phyloP scores from a whole-genome alignment of 805 yeast species.

The Kodamaea kaohsiungensis region DNA sequence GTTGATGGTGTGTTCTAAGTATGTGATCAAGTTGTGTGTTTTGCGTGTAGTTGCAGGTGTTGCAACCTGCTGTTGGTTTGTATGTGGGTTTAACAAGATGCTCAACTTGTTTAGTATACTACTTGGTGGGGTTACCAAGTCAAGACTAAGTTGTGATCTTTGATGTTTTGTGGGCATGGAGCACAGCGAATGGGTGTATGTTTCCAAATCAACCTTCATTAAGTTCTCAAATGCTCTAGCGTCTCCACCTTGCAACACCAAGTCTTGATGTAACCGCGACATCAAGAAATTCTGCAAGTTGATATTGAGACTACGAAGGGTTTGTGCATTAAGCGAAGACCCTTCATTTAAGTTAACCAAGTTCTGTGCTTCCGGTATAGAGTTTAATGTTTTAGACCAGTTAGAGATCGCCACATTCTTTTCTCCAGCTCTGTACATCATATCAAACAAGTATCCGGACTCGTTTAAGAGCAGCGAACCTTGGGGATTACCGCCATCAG shows the following conservation, averaged over 20 bases:
- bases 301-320: slow-evolving; percentile 47
- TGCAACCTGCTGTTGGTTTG: slow-evolving; percentile 13
- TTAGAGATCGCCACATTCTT: slow-evolving; percentile 74
- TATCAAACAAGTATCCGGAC: slow-evolving; percentile 85
- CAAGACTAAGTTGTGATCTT: slow-evolving; percentile 42
- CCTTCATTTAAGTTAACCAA: slow-evolving; percentile 54
- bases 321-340: slow-evolving; percentile 42
- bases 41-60: slow-evolving; percentile 17
- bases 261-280: slow-evolving; percentile 53
- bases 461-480: slow-evolving; percentile 69
- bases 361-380: slow-evolving; percentile 51
- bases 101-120: slow-evolving; percentile 25
- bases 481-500: slow-evolving; percentile 27
- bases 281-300: slow-evolving; percentile 62
- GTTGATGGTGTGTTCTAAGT: slow-evolving; percentile 62
- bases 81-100: slow-evolving; percentile 15
- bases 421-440: slow-evolving; percentile 82
- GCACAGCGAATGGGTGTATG: slow-evolving; percentile 35
- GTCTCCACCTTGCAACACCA: slow-evolving; percentile 26
- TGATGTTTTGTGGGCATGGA: slow-evolving; percentile 33
- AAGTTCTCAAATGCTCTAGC: slow-evolving; percentile 26
- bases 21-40: slow-evolving; percentile 38
- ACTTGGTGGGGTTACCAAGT: slow-evolving; percentile 42
- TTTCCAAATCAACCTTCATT: slow-evolving; percentile 45
- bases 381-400: slow-evolving; percentile 49